Evolutionary conservation across 345 rosid species (phyloP).

Genomic region (Litchi chinensis): DNA sequence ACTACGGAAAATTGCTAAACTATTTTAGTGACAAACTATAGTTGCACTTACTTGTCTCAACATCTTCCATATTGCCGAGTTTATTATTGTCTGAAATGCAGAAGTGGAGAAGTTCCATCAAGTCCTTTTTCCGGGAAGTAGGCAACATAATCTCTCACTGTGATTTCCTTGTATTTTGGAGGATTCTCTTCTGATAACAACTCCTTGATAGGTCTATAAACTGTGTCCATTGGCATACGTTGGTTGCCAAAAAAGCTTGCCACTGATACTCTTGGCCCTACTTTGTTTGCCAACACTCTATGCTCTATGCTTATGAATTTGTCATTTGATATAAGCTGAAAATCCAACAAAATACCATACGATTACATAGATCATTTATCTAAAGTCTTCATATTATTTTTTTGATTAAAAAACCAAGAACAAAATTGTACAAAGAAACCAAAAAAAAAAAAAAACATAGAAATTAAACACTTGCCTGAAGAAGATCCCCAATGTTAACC

Average conservation of each 20-base stretch:
- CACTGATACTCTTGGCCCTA: conserved; percentile 37
- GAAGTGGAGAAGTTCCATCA: conserved; percentile 25
- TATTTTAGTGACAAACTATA: no score
- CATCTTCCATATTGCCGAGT: no score
- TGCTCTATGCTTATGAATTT: conserved; percentile 42
- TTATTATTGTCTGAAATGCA: conserved; percentile 25
- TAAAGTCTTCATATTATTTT: no score
- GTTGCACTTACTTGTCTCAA: no score
- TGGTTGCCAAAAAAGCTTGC: background rate
- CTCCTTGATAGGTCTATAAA: conserved; percentile 49
- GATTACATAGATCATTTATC: background rate
- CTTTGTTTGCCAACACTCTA: conserved; percentile 35
- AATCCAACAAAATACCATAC: background rate
- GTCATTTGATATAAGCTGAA: conserved; percentile 41
- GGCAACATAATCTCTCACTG: conserved; percentile 27
- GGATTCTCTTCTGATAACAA: conserved; percentile 40
- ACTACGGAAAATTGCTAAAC: no score
- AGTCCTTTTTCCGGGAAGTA: conserved; percentile 33
- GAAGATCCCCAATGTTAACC: no score
- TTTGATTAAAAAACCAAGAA: background rate
- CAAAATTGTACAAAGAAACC: no score
- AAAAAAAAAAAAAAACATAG: no score
- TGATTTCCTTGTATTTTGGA: conserved; percentile 32
- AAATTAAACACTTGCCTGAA: no score
- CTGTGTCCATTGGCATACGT: background rate